Evolutionary conservation across 345 rosid genomes (phyloP).

Genomic region (Mangifera indica): DNA sequence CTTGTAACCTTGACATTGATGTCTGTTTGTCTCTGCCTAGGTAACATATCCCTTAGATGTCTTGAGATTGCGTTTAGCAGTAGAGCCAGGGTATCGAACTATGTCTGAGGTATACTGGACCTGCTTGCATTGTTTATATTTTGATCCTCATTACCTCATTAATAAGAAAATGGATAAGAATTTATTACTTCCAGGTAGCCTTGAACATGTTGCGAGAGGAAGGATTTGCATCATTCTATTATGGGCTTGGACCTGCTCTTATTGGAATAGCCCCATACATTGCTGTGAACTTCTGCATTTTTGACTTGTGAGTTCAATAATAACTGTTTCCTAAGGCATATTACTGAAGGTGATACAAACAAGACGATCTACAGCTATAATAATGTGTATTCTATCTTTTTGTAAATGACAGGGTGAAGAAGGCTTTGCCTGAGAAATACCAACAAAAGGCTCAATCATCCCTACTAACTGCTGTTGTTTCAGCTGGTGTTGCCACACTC

Average conservation of each 20-base stretch:
- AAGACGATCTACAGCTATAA: neutral
- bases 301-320: constrained; percentile 74
- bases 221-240: constrained; percentile 82
- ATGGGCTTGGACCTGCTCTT: constrained; percentile 94
- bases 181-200: constrained; percentile 59
- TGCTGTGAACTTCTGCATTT: constrained; percentile 91
- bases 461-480: constrained; percentile 74
- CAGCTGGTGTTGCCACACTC: constrained; percentile 82
- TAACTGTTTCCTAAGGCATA: constrained; percentile 2
- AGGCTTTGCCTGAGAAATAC: constrained; percentile 80
- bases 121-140: constrained; percentile 10
- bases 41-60: constrained; percentile 97
- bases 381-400: constrained; percentile 4
- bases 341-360: constrained; percentile 1
- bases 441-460: constrained; percentile 74
- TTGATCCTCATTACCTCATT: constrained; percentile 6
- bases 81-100: constrained; percentile 80
- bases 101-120: constrained; percentile 73
- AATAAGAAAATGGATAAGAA: constrained; percentile 9
- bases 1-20: neutral
- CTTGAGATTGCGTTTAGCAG: constrained; percentile 83
- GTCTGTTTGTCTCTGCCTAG: constrained; percentile 34
- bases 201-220: constrained; percentile 90
- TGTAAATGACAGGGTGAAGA: constrained; percentile 69
- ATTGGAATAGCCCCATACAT: constrained; percentile 93